These are phyloP conservation scores for Solanum okadae DNA, from an alignment of 257 asterid genomes.

Conservation along the genomic window DNA sequence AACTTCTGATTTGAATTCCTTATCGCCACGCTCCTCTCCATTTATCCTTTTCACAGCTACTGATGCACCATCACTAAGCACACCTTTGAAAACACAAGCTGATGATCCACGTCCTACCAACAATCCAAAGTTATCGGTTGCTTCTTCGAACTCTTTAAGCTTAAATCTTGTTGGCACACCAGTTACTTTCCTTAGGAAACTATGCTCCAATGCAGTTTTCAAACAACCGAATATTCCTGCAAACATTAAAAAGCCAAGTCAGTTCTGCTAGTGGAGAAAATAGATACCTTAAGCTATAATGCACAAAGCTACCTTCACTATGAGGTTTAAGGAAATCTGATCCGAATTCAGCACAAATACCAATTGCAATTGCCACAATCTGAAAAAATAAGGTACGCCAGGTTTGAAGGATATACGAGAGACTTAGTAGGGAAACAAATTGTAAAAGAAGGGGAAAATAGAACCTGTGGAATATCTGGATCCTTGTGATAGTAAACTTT, in stretches of 20 bases:
- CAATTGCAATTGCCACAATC: background rate
- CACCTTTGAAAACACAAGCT: slow-evolving; percentile 56
- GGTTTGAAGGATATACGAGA: background rate
- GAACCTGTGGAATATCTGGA: background rate
- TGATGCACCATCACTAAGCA: slow-evolving; percentile 46
- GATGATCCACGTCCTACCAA: slow-evolving; percentile 60
- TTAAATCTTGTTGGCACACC: too few species aligned
- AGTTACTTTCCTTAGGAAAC: too few species aligned
- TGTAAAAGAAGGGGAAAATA: too few species aligned
- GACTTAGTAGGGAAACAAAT: background rate
- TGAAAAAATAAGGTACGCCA: background rate
- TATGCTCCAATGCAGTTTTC: background rate
- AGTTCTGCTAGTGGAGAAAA: background rate
- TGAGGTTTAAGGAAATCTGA: background rate
- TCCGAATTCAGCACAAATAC: background rate
- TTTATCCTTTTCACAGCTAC: slow-evolving; percentile 66
- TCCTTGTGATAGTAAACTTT: background rate
- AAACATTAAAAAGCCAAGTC: background rate
- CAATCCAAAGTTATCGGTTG: slow-evolving; percentile 51
- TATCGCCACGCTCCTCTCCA: slow-evolving; percentile 65
- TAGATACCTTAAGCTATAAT: background rate
- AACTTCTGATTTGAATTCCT: slow-evolving; percentile 60
- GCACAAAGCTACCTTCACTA: background rate
- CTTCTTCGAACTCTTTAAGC: slow-evolving; percentile 19
- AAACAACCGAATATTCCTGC: background rate